These are phyloP conservation scores for Euphorbia lathyris DNA, from an alignment of 345 rosid genomes.

Conservation along the genomic window DNA sequence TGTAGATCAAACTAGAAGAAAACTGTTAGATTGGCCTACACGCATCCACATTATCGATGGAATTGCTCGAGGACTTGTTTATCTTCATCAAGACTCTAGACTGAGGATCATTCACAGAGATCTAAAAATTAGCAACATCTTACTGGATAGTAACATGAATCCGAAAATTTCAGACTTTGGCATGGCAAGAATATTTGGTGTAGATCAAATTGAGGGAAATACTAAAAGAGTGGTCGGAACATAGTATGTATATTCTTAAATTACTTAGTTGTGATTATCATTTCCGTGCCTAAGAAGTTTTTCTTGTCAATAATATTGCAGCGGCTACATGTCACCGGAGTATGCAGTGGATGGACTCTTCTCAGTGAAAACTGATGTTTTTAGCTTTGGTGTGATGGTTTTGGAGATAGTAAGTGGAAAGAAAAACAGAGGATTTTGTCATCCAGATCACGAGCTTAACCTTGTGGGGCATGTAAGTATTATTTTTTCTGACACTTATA, in stretches of 20 bases:
- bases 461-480: conserved; percentile 23
- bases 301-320: no score
- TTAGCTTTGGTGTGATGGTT: conserved; percentile 23
- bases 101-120: conserved; percentile 47
- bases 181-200: conserved; percentile 18
- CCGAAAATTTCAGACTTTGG: conserved; percentile 27
- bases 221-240: conserved; percentile 24
- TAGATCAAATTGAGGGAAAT: conserved; percentile 20
- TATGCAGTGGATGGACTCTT: conserved; percentile 24
- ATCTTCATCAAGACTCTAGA: conserved; percentile 52
- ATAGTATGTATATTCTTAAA: conserved; percentile 19
- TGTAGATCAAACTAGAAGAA: conserved; percentile 32
- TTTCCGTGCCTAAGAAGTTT: no score
- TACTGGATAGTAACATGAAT: conserved; percentile 19
- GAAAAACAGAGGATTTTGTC: conserved; percentile 21
- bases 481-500: no score
- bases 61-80: conserved; percentile 45
- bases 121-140: conserved; percentile 19
- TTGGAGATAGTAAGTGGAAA: conserved; percentile 18
- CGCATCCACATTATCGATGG: conserved; percentile 35
- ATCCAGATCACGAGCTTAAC: conserved; percentile 14
- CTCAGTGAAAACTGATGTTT: conserved; percentile 22
- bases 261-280: no score
- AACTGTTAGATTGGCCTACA: conserved; percentile 26
- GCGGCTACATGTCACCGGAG: conserved; percentile 26